These are phyloP conservation scores for Wickerhamomyces alni DNA, from an alignment of 805 yeast genomes.

Conservation along the genomic window DNA sequence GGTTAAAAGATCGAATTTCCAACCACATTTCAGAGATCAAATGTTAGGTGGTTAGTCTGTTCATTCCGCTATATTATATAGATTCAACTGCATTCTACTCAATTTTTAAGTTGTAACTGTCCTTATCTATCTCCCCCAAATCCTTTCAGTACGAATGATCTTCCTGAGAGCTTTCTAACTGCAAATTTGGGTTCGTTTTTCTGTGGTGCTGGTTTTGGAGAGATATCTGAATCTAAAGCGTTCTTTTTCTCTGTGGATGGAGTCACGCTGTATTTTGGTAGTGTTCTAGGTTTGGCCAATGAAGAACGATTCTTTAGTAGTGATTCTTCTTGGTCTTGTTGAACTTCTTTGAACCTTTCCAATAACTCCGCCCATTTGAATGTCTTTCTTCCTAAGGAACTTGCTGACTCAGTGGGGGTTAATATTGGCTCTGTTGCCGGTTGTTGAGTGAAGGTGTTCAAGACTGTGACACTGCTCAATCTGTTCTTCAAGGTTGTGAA, in stretches of 20 bases:
- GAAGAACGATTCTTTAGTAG: slow-evolving; percentile 11
- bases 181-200: slow-evolving; percentile 15
- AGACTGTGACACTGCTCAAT: slow-evolving; percentile 43
- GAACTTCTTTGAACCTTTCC: slow-evolving; percentile 43
- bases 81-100: background rate
- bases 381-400: slow-evolving; percentile 18
- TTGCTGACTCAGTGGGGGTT: slow-evolving; percentile 6
- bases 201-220: slow-evolving; percentile 1
- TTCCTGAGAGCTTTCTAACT: slow-evolving; percentile 25
- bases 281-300: slow-evolving; percentile 8
- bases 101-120: background rate
- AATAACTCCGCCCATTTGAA: slow-evolving; percentile 37
- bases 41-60: slow-evolving; percentile 35
- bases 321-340: slow-evolving; percentile 32
- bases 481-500: slow-evolving; percentile 78
- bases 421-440: slow-evolving; percentile 1
- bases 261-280: slow-evolving; percentile 19
- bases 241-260: slow-evolving; percentile 14
- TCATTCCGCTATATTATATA: too few relatives aligned
- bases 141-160: slow-evolving; percentile 25
- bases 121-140: slow-evolving; percentile 19
- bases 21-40: slow-evolving; percentile 79
- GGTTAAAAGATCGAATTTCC: slow-evolving; percentile 69
- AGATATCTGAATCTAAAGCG: slow-evolving; percentile 10
- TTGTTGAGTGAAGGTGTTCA: slow-evolving; percentile 15